phyloP scores from a whole-genome alignment of 495 filamentous ascomycete species.

The Pyrenopolyporus hunteri region DNA sequence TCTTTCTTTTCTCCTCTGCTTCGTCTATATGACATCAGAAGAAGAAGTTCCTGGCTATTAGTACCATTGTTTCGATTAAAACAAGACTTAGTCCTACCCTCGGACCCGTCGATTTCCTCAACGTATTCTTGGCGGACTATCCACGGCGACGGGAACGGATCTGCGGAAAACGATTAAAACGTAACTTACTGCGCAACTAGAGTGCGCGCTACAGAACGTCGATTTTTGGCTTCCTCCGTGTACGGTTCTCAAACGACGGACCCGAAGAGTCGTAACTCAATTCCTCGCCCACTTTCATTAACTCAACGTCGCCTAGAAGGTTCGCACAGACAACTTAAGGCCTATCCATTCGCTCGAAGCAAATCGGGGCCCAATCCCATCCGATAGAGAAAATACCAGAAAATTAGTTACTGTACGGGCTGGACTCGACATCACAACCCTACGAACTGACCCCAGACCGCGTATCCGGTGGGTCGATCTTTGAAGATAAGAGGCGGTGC shows the following conservation, averaged over 20 bases:
- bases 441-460: no score
- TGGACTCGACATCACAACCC: slow-evolving; percentile 39
- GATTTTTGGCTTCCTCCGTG: slow-evolving; percentile 4
- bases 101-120: slow-evolving; percentile 45
- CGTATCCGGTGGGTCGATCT: slow-evolving; percentile 6
- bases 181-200: slow-evolving; percentile 16
- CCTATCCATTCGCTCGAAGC: slow-evolving; percentile 38
- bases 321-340: slow-evolving; percentile 25
- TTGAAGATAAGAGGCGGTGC: slow-evolving; percentile 33
- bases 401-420: slow-evolving; percentile 34
- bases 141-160: slow-evolving; percentile 11
- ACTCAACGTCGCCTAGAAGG: slow-evolving; percentile 32
- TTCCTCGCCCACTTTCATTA: slow-evolving; percentile 20
- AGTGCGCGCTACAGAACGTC: slow-evolving; percentile 22
- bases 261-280: slow-evolving; percentile 15
- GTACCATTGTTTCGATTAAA: slow-evolving; percentile 40
- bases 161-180: slow-evolving; percentile 15
- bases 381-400: slow-evolving; percentile 4
- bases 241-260: slow-evolving; percentile 27
- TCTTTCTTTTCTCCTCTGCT: slow-evolving; percentile 43
- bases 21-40: slow-evolving; percentile 28
- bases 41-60: slow-evolving; percentile 4
- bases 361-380: slow-evolving; percentile 33
- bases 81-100: slow-evolving; percentile 48
- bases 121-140: slow-evolving; percentile 27